phyloP scores from a whole-genome alignment of 2,329 filamentous ascomycete species.

The Venturia carpophila region DNA sequence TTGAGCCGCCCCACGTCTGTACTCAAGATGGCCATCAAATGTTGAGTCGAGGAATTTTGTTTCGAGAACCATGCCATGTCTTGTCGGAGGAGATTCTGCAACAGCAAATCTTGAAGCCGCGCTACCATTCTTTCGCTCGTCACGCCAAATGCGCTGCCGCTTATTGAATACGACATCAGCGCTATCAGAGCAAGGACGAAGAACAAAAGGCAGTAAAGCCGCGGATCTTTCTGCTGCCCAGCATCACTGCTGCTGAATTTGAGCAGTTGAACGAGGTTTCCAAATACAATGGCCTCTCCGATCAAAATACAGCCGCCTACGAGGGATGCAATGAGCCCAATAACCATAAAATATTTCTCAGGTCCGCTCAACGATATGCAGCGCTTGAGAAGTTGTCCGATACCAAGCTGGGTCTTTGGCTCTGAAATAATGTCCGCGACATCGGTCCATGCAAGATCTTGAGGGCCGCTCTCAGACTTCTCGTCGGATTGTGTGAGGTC shows the following conservation, averaged over 20 bases:
- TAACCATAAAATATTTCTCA: conserved; percentile 35
- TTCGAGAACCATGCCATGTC: conserved; percentile 46
- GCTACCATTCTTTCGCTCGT: conserved; percentile 52
- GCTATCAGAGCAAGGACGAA: conserved; percentile 47
- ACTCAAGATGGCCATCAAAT: conserved; percentile 36
- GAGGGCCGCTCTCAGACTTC: background rate
- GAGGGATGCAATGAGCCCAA: conserved; percentile 37
- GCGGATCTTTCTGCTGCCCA: conserved; percentile 28
- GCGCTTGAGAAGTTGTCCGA: conserved; percentile 27
- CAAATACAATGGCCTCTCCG: conserved; percentile 52
- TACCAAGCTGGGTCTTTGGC: background rate
- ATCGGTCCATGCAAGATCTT: background rate
- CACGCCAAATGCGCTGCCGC: conserved; percentile 18
- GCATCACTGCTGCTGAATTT: conserved; percentile 41
- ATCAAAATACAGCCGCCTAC: conserved; percentile 49
- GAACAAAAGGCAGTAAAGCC: conserved; percentile 42
- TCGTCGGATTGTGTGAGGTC: background rate
- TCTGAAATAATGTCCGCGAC: background rate
- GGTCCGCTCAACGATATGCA: conserved; percentile 32
- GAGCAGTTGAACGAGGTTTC: conserved; percentile 52
- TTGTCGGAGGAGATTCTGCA: conserved; percentile 40
- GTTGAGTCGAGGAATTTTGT: conserved; percentile 37
- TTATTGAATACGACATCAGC: conserved; percentile 37
- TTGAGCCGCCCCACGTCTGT: conserved; percentile 43
- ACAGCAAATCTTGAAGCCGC: background rate